Base-by-base conservation (phyloP, 129 eudicot species). In the Flaveria linearis region DNA sequence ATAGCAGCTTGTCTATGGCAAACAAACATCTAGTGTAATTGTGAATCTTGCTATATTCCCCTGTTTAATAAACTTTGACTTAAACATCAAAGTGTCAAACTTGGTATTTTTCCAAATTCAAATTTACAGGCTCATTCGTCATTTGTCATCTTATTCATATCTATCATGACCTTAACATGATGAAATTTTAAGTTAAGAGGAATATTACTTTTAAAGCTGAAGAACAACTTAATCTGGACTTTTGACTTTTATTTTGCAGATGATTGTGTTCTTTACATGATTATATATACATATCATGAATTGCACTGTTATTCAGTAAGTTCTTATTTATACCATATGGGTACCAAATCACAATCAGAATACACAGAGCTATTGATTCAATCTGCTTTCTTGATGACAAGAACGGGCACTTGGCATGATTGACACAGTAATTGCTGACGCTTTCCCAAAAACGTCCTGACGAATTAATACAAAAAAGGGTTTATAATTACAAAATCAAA, bases 371-470 rank as follows among this genome's bases (percentile, higher is more conserved):
- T 55, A 50, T 12, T n/a, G 22, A 47, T 26, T 68, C 71, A 74
- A 41, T 74, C 71, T 17, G 82, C 42, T 68, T 79, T 83, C 80
- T 81, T 85, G 45, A 83, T 82, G 17, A 86, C 83, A 52, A 86
- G 85, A 25, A 86, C 83, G 0, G 87, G 74, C 88, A 85, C 43
- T 85, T 84, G 67, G 85, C 88, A 68, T 84, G 62, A 18, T 73
- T 64, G 57, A 77, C 78, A 73, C 85, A 84, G 42, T 84, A 81
- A 26, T 73, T 68, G 81, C 85, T 81, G 6, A 84, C 88, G 53
- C 85, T 84, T n/a, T 47, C 88, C 84, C 69, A 73, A 25, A 15
- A 84, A 56, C 22, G 80, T 16, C 71, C 88, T 84, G 78, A 50
- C 8, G 8, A 46, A 10, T 41, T 12, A 30, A n/a, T 49, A 20